Conservation (phyloP, 352 stramenopile species). For the Phytophthora multivora region DNA sequence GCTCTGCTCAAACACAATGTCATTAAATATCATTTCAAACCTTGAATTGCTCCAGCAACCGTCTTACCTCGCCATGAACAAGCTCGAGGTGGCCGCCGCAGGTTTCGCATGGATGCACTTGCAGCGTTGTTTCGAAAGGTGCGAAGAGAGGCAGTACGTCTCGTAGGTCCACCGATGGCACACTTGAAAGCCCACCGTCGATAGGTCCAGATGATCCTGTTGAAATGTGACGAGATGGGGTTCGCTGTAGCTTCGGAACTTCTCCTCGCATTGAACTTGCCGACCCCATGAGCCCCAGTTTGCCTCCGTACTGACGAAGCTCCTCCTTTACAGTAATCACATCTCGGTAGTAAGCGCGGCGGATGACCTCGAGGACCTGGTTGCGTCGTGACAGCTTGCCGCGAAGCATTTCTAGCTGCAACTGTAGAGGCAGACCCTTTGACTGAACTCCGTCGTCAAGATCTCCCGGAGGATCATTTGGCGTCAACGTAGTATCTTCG, state of each 20-base stretch:
- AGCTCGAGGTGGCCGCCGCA: constrained; percentile 81
- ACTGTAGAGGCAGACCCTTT: constrained; percentile 38
- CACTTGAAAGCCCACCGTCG: constrained; percentile 46
- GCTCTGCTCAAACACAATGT: constrained; percentile 35
- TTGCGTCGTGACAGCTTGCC: constrained; percentile 73
- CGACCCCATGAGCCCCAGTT: constrained; percentile 11
- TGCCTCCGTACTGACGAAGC: constrained; percentile 46
- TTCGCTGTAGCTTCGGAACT: constrained; percentile 12
- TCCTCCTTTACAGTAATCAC: constrained; percentile 87
- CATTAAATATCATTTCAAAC: background rate
- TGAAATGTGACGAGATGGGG: constrained; percentile 11
- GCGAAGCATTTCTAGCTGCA: constrained; percentile 71
- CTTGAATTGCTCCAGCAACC: background rate
- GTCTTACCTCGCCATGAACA: constrained; percentile 70
- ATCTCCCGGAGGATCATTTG: constrained; percentile 17
- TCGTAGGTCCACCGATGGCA: constrained; percentile 77
- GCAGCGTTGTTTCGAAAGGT: constrained; percentile 69
- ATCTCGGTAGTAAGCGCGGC: constrained; percentile 81
- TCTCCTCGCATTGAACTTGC: constrained; percentile 15
- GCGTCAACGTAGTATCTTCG: constrained; percentile 11
- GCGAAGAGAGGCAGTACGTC: constrained; percentile 75
- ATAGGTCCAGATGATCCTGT: constrained; percentile 1
- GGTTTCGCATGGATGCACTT: constrained; percentile 73
- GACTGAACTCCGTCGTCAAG: constrained; percentile 40
- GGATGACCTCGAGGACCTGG: constrained; percentile 75